Conservation (phyloP, 805 yeast species). For the Candida schatavii region DNA sequence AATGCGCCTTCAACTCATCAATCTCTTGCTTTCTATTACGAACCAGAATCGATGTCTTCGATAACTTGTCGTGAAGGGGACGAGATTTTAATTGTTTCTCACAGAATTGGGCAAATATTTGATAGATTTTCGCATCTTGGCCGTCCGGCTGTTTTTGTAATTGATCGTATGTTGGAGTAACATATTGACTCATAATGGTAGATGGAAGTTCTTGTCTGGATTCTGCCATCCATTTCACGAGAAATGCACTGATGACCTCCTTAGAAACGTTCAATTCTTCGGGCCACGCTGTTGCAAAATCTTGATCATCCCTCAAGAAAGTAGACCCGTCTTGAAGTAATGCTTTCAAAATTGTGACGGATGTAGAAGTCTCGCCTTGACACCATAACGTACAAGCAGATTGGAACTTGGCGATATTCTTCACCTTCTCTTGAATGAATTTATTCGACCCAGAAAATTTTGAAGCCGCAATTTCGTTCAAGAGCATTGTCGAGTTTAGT, state of each 20-base stretch:
- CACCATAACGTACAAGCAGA: constrained; percentile 66
- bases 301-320: neutral
- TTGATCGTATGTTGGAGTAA: constrained; percentile 39
- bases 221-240: constrained; percentile 69
- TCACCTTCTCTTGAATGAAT: constrained; percentile 10
- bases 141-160: constrained; percentile 11
- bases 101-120: constrained; percentile 70
- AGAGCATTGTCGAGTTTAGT: constrained; percentile 45
- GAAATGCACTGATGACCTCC: constrained; percentile 33
- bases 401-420: constrained; percentile 37
- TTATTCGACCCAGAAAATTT: constrained; percentile 12
- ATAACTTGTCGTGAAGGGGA: constrained; percentile 42
- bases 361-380: constrained; percentile 51
- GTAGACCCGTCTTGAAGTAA: constrained; percentile 1
- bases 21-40: constrained; percentile 45
- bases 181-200: constrained; percentile 54
- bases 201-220: constrained; percentile 68
- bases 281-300: neutral
- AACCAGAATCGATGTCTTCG: constrained; percentile 38
- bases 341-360: constrained; percentile 52
- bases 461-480: constrained; percentile 35
- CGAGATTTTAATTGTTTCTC: constrained; percentile 55
- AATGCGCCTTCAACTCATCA: constrained; percentile 45
- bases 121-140: constrained; percentile 47
- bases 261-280: constrained; percentile 16